Base-by-base conservation (phyloP, 306 rosid species). In the Cicer arietinum region DNA sequence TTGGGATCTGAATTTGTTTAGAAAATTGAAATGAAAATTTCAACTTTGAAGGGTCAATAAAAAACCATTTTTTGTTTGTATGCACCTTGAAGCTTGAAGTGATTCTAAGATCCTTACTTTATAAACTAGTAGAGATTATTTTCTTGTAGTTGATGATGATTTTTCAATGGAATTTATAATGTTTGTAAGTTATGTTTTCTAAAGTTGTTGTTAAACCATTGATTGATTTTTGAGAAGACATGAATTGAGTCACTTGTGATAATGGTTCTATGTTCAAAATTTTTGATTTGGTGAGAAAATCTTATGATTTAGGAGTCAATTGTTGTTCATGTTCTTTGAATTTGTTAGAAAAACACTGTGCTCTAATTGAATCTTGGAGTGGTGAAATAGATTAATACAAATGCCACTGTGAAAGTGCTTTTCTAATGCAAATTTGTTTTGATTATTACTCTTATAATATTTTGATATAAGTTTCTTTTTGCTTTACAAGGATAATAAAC, bases 401-500 rank as follows among this genome's bases (percentile, higher is more conserved):
- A 11, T 47, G 52, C 52, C 14, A 7, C 8, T 62, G 66, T 47
- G 52, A n/a, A 51, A 7, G 48, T 62, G 66, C 5, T 47, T 69
- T 81, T 70, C 64, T 14, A 25, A 35, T 67, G 57, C 37, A 18
- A 58, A 74, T 78, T 78, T 47, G 39, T 61, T 73, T 45, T 77
- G 48, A 50, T 13, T 46, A 17, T 50, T 50, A 48, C 53, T 66
- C 66, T 43, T 70, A 1, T 59, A 30, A 47, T 16, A 58, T 70
- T 37, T 79, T 42, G 14, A 12, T 42, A 11, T 43, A 20, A 50
- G 43, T 46, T 17, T 16, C 40, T 48, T 51, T 69, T 86, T 76
- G 39, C 47, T 71, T 69, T 46, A 62, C 8, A 48, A 93, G 99
- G 96, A 89, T 44, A 85, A 89, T 35, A 85, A 88, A 68, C 83